Evolutionary conservation across 139 green algal genomes (phyloP).

Genomic region (Coccomyxa sp.): DNA sequence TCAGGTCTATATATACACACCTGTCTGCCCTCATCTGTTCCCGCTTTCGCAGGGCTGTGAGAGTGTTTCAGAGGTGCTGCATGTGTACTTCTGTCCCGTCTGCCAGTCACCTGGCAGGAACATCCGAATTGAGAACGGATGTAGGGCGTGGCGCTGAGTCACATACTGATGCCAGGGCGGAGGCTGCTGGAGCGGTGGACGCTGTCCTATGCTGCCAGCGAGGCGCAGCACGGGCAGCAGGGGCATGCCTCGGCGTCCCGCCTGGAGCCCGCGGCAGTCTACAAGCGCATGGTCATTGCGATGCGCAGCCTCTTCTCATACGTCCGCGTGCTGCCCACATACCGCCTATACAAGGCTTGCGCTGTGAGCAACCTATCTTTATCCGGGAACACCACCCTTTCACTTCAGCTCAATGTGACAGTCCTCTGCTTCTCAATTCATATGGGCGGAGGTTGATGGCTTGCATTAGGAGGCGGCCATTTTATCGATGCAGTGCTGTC

Average conservation of each 20-base stretch:
- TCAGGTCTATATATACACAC: too few species aligned
- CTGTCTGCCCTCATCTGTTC: too few species aligned
- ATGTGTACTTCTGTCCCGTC: too few species aligned
- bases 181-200: not conserved
- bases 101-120: too few species aligned
- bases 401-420: not conserved
- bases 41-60: too few species aligned
- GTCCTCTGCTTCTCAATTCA: too few species aligned
- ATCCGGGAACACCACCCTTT: not conserved
- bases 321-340: slow-evolving; percentile 65
- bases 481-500: not conserved
- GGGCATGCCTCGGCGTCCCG: not conserved
- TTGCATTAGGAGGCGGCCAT: not conserved
- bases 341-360: slow-evolving; percentile 50
- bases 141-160: not conserved
- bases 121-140: not conserved
- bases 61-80: too few species aligned
- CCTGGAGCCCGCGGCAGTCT: slow-evolving; percentile 38
- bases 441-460: too few species aligned
- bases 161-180: not conserved
- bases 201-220: not conserved
- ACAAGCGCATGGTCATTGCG: slow-evolving; percentile 59
- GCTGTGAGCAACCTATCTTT: slow-evolving; percentile 40
- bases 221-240: not conserved
- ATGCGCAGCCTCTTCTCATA: slow-evolving; percentile 68